phyloP scores from a whole-genome alignment of 2,329 filamentous ascomycete species.

The Aspergillus pseudoterreus region DNA sequence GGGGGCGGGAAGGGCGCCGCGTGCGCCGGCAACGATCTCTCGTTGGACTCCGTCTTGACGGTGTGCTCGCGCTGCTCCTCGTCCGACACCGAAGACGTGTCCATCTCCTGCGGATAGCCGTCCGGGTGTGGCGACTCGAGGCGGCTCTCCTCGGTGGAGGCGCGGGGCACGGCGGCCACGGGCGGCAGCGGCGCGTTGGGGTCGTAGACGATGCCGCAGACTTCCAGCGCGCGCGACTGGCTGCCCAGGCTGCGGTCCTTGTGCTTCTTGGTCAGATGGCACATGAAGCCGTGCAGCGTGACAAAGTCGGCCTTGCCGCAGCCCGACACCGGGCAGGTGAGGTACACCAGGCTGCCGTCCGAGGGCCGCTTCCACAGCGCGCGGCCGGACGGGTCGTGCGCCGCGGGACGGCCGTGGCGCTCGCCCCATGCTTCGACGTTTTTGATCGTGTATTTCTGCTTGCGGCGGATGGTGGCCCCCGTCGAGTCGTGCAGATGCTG shows the following conservation, averaged over 20 bases:
- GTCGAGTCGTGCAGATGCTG: constrained; percentile 26
- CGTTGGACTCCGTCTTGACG: constrained; percentile 28
- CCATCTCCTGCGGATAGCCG: constrained; percentile 27
- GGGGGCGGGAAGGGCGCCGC: constrained; percentile 11
- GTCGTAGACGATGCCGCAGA: constrained; percentile 37
- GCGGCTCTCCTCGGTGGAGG: constrained; percentile 34
- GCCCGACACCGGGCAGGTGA: constrained; percentile 36
- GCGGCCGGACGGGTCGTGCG: constrained; percentile 36
- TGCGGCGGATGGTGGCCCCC: constrained; percentile 29
- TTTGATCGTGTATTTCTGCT: constrained; percentile 42
- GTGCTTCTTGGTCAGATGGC: constrained; percentile 41
- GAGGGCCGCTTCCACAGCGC: constrained; percentile 40
- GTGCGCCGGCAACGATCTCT: constrained; percentile 19
- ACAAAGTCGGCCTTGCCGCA: constrained; percentile 41
- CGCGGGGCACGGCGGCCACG: constrained; percentile 27
- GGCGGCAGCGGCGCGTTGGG: constrained; percentile 35
- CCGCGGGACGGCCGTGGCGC: constrained; percentile 38
- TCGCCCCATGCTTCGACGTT: constrained; percentile 41
- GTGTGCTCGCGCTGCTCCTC: constrained; percentile 22
- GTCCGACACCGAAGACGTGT: constrained; percentile 28
- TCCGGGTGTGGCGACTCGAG: constrained; percentile 29
- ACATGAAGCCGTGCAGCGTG: constrained; percentile 41
- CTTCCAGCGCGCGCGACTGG: constrained; percentile 38
- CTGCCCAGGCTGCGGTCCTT: constrained; percentile 39
- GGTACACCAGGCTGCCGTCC: constrained; percentile 36